Evolutionary conservation across 768 basidiomycete genomes (phyloP).

Genomic region (Kwoniella newhampshirensis): DNA sequence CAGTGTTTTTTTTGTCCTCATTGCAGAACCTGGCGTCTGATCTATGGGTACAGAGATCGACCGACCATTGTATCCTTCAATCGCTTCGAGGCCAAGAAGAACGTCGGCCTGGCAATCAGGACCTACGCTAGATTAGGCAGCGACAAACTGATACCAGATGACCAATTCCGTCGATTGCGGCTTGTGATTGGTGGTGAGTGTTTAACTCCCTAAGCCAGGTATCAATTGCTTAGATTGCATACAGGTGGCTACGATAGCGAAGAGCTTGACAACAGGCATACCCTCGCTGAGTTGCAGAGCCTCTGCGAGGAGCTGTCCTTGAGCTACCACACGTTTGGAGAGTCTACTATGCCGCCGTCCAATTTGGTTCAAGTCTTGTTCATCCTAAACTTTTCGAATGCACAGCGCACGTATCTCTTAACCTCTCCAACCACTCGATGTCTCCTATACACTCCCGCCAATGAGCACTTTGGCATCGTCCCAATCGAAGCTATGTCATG

Average conservation of each 20-base stretch:
- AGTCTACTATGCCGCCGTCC: constrained; percentile 13
- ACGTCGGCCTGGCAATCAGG: constrained; percentile 73
- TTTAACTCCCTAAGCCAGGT: not conserved
- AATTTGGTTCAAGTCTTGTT: constrained; percentile 67
- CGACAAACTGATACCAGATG: constrained; percentile 24
- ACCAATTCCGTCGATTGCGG: constrained; percentile 56
- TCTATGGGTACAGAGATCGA: constrained; percentile 56
- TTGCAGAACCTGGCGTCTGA: not conserved
- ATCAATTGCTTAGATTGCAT: constrained; percentile 1
- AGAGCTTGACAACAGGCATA: constrained; percentile 76
- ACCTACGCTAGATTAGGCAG: constrained; percentile 65
- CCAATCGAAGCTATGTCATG: constrained; percentile 94
- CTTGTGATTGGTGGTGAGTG: constrained; percentile 74
- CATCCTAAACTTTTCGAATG: constrained; percentile 84
- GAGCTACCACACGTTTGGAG: constrained; percentile 49
- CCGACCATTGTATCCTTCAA: constrained; percentile 83
- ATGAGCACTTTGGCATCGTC: constrained; percentile 97
- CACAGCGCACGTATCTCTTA: constrained; percentile 80
- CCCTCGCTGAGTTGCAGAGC: constrained; percentile 63
- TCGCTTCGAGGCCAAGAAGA: constrained; percentile 95
- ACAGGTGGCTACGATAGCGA: constrained; percentile 88
- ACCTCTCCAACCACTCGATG: constrained; percentile 65
- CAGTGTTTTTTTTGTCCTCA: constrained; percentile 8
- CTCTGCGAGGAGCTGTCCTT: constrained; percentile 62
- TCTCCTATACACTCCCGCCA: constrained; percentile 86